Conservation (phyloP, 2,329 filamentous ascomycete genomes). For the Alternaria sp. region DNA sequence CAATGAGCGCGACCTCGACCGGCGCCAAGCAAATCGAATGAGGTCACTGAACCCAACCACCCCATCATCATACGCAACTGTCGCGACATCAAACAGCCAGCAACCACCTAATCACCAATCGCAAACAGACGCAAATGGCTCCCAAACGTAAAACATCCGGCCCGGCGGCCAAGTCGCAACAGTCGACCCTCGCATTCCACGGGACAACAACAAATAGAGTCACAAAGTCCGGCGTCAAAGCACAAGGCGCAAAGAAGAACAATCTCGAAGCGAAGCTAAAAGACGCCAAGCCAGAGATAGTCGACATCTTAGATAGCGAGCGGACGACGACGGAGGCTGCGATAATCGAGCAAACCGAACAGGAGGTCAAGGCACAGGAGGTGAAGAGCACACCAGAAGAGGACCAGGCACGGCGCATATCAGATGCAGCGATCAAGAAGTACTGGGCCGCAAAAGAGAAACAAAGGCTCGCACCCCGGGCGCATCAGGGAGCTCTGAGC, state of each 20-base stretch:
- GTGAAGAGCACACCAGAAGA: conserved; percentile 54
- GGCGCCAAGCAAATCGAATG: conserved; percentile 36
- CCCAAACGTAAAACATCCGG: conserved; percentile 56
- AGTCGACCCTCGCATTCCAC: conserved; percentile 71
- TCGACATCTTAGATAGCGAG: conserved; percentile 36
- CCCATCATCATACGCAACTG: conserved; percentile 19
- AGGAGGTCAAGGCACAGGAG: conserved; percentile 43
- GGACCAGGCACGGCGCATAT: conserved; percentile 69
- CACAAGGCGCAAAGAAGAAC: conserved; percentile 51
- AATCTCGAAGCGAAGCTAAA: conserved; percentile 47
- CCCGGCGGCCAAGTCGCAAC: conserved; percentile 60
- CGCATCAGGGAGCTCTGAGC: conserved; percentile 79
- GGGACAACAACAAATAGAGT: conserved; percentile 63
- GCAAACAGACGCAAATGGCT: conserved; percentile 49
- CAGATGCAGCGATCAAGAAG: conserved; percentile 71
- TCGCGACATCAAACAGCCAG: conserved; percentile 6
- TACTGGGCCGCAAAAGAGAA: conserved; percentile 82
- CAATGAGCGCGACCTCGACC: conserved; percentile 21
- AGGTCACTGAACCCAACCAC: conserved; percentile 38
- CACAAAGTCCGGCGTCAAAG: conserved; percentile 62
- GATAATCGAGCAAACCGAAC: conserved; percentile 51
- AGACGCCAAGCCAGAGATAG: conserved; percentile 35
- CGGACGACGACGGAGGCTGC: conserved; percentile 53
- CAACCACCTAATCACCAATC: conserved; percentile 3
- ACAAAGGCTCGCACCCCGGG: conserved; percentile 70